Base-by-base conservation (phyloP, 2,329 filamentous ascomycete genomes). In the Neurospora sp. region DNA sequence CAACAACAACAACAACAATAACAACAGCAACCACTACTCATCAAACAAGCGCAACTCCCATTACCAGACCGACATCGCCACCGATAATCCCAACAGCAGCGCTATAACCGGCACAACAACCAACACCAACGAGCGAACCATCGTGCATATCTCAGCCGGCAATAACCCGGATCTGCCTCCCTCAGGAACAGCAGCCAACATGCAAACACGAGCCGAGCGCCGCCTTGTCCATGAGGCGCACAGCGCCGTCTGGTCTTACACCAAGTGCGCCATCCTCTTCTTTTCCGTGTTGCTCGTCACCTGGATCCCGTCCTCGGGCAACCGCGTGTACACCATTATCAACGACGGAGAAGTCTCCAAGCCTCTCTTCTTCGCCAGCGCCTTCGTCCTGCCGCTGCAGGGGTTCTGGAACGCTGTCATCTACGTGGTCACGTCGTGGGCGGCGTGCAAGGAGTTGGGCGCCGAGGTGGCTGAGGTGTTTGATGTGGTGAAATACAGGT, bases 381-480 rank as follows among this genome's bases (percentile, higher is more conserved):
- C 91, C 0, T 85, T 92, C 62, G 92, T 96, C 0, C 84, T 96
- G 5, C 92, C 92, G 0, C 83, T 93, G 0, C 92, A 96, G 77
- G 92, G 92, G 0, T 91, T 94, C 76, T 95, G 92, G 92, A 96
- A 96, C 77, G 87, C 89, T 12, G 79, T 91, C 69, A 92, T 96
- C 74, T 96, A 96, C 79, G 81, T 88, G 12, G 84, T 86, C 10
- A 92, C 90, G 0, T 92, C 90, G 5, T 87, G 88, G 83, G 79
- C 86, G 57, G 89, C 89, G 0, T 89, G 88, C 76, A 86, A 84
- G 77, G 79, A 79, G n/a, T 78, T 88, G 36, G 79, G 78, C 68
- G 73, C 37, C 6, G 17, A 6, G 4, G 65, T 8, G 6, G 65
- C 6, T 10, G 23, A n/a, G 17, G 67, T 46, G 28, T 41, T 73